Conservation (phyloP, 2,329 filamentous ascomycete species). For the Pyrenophora teres region DNA sequence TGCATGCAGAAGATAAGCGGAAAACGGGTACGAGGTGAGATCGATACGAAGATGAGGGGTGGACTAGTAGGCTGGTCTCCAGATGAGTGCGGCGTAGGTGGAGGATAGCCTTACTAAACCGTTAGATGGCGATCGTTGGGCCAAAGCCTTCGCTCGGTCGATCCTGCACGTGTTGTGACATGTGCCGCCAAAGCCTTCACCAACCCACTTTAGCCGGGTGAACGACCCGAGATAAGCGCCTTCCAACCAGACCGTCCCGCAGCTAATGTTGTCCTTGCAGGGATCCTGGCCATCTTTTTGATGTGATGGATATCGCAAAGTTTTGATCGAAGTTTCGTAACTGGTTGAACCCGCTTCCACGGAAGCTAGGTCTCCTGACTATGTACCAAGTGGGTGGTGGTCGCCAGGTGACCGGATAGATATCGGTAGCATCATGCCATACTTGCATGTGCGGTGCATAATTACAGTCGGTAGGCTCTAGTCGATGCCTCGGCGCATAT, state of each 20-base stretch:
- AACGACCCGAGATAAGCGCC: conserved; percentile 1
- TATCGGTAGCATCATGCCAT: conserved; percentile 7
- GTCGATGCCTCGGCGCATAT: conserved; percentile 2
- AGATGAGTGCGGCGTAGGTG: background rate
- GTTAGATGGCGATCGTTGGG: conserved; percentile 3
- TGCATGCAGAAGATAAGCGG: background rate
- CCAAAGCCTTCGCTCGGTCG: background rate
- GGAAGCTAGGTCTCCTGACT: conserved; percentile 1
- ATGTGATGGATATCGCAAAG: background rate
- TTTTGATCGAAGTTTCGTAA: background rate
- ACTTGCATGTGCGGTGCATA: conserved; percentile 5
- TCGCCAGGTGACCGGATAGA: background rate
- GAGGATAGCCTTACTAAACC: background rate
- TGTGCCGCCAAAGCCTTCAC: background rate
- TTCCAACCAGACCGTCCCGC: background rate
- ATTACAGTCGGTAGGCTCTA: conserved; percentile 1
- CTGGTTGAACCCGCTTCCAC: background rate
- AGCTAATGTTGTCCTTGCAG: background rate
- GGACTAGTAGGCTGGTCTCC: background rate
- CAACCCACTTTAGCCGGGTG: background rate
- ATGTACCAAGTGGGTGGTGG: background rate
- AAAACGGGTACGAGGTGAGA: background rate
- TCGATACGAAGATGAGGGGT: background rate
- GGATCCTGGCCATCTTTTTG: background rate
- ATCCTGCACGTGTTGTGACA: conserved; percentile 8